These are phyloP conservation scores for Fusarium burgessii DNA, from an alignment of 2,329 filamentous ascomycete genomes.

Conservation along the genomic window DNA sequence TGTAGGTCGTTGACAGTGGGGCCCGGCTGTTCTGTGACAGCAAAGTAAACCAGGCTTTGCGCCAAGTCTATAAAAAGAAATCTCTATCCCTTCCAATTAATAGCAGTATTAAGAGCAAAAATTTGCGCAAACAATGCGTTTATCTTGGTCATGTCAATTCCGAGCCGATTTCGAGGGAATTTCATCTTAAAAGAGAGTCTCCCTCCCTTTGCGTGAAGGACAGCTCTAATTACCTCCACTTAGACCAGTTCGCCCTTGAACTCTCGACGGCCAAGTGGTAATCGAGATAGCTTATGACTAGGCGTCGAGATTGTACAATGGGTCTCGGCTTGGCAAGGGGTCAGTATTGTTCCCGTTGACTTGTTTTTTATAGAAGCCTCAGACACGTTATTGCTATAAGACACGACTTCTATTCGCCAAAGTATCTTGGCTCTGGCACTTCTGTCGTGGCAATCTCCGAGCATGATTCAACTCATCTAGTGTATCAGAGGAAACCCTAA, in stretches of 20 bases:
- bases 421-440: slow-evolving; percentile 4
- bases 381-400: slow-evolving; percentile 11
- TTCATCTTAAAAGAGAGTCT: not conserved
- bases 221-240: slow-evolving; percentile 12
- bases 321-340: slow-evolving; percentile 7
- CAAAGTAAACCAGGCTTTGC: slow-evolving; percentile 25
- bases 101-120: not conserved
- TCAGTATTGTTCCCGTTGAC: not conserved
- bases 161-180: not conserved
- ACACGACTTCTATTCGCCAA: not conserved
- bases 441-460: slow-evolving; percentile 7
- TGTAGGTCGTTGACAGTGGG: slow-evolving; percentile 26
- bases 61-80: slow-evolving; percentile 39
- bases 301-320: not conserved
- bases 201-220: slow-evolving; percentile 19
- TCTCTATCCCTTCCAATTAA: slow-evolving; percentile 13
- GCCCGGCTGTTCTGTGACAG: slow-evolving; percentile 7
- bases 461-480: not conserved
- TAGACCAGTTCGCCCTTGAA: slow-evolving; percentile 9
- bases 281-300: not conserved
- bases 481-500: not conserved
- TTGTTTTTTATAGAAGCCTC: not conserved
- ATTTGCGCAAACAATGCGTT: not conserved
- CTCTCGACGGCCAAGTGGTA: not conserved
- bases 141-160: not conserved